Evolutionary conservation across 2,329 filamentous ascomycete species (phyloP).

Genomic region (Ophiostoma piceae): DNA sequence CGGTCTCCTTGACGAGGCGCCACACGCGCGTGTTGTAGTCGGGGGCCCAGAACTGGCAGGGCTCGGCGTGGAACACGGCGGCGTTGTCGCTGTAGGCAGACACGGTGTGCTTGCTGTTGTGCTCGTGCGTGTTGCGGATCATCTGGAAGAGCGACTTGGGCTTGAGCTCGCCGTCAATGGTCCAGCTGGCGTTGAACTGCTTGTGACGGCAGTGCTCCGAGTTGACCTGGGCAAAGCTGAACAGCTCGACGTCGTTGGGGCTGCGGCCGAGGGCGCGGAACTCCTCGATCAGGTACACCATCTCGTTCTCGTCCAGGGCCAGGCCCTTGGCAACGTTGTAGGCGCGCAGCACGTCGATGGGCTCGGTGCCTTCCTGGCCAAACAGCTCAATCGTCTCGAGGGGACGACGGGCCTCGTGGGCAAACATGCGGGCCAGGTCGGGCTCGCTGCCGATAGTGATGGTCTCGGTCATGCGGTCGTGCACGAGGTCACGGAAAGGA

Average conservation of each 20-base stretch:
- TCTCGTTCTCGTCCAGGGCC: constrained; percentile 80
- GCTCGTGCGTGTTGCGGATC: constrained; percentile 92
- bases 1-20: constrained; percentile 77
- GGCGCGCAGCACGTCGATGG: constrained; percentile 66
- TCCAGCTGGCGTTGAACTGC: constrained; percentile 96
- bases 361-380: constrained; percentile 49
- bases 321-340: constrained; percentile 83
- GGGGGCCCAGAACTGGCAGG: constrained; percentile 77
- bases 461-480: constrained; percentile 94
- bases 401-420: constrained; percentile 55
- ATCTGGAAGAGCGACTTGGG: constrained; percentile 82
- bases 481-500: constrained; percentile 61
- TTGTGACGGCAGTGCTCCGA: constrained; percentile 86
- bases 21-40: constrained; percentile 81
- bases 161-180: constrained; percentile 79
- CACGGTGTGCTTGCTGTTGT: constrained; percentile 73
- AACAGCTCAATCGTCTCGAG: constrained; percentile 74
- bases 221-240: constrained; percentile 99
- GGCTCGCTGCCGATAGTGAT: constrained; percentile 52
- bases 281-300: constrained; percentile 86
- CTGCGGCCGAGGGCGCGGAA: constrained; percentile 62
- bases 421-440: constrained; percentile 71
- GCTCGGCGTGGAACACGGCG: constrained; percentile 74
- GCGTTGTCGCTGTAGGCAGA: constrained; percentile 98
- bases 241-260: constrained; percentile 88